Evolutionary conservation across 257 asterid genomes (phyloP).

Genomic region (Cynanchum wilfordii): DNA sequence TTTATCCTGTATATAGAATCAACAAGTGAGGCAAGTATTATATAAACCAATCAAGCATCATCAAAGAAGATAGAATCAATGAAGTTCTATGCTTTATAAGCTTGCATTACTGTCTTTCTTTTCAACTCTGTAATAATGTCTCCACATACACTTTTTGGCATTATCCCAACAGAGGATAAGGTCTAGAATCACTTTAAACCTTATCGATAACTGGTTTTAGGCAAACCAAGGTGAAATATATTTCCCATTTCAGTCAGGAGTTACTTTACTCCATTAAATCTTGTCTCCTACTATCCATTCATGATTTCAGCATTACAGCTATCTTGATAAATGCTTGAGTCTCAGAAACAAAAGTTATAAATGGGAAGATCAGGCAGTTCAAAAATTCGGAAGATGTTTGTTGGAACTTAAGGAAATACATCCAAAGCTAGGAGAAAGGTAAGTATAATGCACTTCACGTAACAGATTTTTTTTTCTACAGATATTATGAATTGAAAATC

Average conservation of each 20-base stretch:
- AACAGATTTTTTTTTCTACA: neutral
- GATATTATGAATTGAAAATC: neutral
- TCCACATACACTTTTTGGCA: neutral
- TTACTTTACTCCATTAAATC: neutral
- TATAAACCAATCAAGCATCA: constrained; percentile 13
- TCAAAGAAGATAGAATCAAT: constrained; percentile 17
- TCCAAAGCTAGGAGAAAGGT: neutral
- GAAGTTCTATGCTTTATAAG: neutral
- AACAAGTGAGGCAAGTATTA: constrained; percentile 21
- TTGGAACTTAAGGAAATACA: neutral
- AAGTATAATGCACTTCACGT: neutral
- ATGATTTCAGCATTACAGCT: neutral
- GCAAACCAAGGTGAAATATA: neutral
- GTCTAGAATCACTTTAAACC: neutral
- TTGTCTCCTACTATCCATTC: neutral
- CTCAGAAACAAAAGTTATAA: neutral
- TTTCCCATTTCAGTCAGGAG: neutral
- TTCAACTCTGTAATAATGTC: neutral
- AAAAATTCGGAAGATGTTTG: neutral
- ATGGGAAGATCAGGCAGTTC: neutral
- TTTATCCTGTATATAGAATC: constrained; percentile 63
- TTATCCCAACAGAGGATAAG: neutral
- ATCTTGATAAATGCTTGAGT: neutral
- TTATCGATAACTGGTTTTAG: neutral
- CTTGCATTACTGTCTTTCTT: neutral